Evolutionary conservation across 441 rosid species (phyloP), one percentile per base, ranked within the genome.

Genomic region (Corymbia citriodora): DNA sequence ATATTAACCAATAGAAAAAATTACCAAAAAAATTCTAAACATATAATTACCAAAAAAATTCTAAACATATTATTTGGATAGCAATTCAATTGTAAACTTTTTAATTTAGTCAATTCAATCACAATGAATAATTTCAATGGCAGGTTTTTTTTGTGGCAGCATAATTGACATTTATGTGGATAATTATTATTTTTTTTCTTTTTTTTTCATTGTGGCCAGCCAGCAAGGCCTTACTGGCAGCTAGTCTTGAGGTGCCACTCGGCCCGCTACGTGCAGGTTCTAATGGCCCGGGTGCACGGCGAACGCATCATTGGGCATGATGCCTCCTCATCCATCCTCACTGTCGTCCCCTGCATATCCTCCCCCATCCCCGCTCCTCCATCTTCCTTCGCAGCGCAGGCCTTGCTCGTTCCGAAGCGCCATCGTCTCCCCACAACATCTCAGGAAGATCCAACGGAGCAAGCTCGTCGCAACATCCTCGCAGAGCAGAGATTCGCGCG

Each of bases 51-150:
- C 1, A 4, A 55, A 55, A 55, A 55, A 3, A 2, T 19, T 4
- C 11, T 55, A 55, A 55, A 55, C 1, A 0, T 6, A 14, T 1
- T 19, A 55, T 55, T 7, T 1, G 1, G 0, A 55, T 19, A 4
- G 19, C 2, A 19, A 55, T 55, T 55, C 19, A 19, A 0, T 19
- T 1, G 19, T 55, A 55, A 55, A 19, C 1, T 0, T 55, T 55
- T 55, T 0, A 55, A 55, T 55, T 55, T 55, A 23, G 8, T 2
- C 1, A 19, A 55, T 55, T 55, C 1, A 1, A 1, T 7, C 4
- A 17, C 17, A 54, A 2, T 1, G 6, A 9, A 3, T 4, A 55
- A 55, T 55, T 55, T 18, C 3, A 23, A 55, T 18, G 8, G 16
- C 0, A 1, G 45, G 6, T 40, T 40, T 40, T 40, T 40, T 40